Evolutionary conservation across 2,329 filamentous ascomycete species (phyloP), one percentile per base, ranked within the genome.

Genomic region (Neopestalotiopsis sp.): DNA sequence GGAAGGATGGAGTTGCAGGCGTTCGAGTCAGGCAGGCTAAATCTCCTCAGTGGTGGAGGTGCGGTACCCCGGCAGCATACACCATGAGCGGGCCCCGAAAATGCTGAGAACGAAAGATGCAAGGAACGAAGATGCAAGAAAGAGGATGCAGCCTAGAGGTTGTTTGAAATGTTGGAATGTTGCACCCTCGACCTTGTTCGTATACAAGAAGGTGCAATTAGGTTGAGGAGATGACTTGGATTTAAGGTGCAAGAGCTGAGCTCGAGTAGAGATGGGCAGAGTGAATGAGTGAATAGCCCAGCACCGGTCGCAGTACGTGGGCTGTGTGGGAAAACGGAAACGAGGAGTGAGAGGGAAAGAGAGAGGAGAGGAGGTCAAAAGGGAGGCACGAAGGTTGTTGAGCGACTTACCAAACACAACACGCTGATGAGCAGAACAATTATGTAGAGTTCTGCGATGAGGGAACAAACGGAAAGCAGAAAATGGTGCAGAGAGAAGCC

Each of bases 321-420:
- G 17, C 5, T 6, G 61, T 34, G 59, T 17, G 12, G 34, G 40
- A 20, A 63, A 42, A 30, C 42, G 58, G 56, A 32, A 63, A n/a
- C 13, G 45, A 59, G 57, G 57, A 14, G 20, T 32, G 57, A 34
- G 45, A 65, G 28, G 58, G 66, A 68, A 30, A 57, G 62, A 66
- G 63, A 10, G 10, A 30, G 34, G 62, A 66, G 63, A 10, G 10
- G 34, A 38, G 34, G 34, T 38, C 34, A 38, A 10, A 38, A 17
- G n/a, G n/a, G n/a, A 53, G 17, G 45, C 45, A 53, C 45, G 57
- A 49, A 65, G 24, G 53, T 59, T 56, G 64, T 30, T 64, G 65
- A 61, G 40, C 3, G 61, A 65, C 73, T 72, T 71, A 74, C 73
- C 68, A 66, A 67, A 65, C 61, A 65, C 61, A 62, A 68, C 69